These are phyloP conservation scores for Pythium dissimile DNA, from an alignment of 352 stramenopile genomes.

Conservation along the genomic window DNA sequence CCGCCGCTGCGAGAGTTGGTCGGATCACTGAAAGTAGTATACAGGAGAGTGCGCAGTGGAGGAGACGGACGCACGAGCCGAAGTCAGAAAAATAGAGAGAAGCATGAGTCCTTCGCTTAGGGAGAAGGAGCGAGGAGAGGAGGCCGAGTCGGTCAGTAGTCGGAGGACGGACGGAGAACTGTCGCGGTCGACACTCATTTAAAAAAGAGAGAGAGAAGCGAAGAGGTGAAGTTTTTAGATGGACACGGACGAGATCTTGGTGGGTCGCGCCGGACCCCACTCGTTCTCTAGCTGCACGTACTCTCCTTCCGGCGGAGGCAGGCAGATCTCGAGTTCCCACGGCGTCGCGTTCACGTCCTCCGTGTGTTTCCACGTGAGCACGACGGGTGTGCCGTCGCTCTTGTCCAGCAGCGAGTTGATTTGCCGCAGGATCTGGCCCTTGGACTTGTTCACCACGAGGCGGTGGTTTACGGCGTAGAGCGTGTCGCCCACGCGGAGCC, in stretches of 20 bases:
- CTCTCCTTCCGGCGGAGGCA: constrained; percentile 75
- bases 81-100: too few species aligned
- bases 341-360: constrained; percentile 70
- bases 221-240: constrained; percentile 52
- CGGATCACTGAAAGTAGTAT: neutral
- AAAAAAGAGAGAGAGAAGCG: neutral
- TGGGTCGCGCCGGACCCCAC: constrained; percentile 74
- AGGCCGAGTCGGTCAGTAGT: neutral
- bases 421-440: constrained; percentile 77
- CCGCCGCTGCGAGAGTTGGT: neutral
- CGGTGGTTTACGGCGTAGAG: constrained; percentile 86
- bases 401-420: constrained; percentile 78
- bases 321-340: constrained; percentile 75
- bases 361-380: constrained; percentile 83
- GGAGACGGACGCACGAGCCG: too few species aligned
- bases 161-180: neutral
- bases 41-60: too few species aligned
- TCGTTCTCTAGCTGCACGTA: constrained; percentile 84
- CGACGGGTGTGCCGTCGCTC: constrained; percentile 54
- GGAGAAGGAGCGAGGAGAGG: neutral
- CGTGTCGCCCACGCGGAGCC: constrained; percentile 72
- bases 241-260: constrained; percentile 83
- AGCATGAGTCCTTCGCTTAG: too few species aligned
- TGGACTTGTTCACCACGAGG: constrained; percentile 86
- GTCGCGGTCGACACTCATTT: constrained; percentile 8